Base-by-base conservation (phyloP, 2,329 filamentous ascomycete species). In the Huntiella savannae region DNA sequence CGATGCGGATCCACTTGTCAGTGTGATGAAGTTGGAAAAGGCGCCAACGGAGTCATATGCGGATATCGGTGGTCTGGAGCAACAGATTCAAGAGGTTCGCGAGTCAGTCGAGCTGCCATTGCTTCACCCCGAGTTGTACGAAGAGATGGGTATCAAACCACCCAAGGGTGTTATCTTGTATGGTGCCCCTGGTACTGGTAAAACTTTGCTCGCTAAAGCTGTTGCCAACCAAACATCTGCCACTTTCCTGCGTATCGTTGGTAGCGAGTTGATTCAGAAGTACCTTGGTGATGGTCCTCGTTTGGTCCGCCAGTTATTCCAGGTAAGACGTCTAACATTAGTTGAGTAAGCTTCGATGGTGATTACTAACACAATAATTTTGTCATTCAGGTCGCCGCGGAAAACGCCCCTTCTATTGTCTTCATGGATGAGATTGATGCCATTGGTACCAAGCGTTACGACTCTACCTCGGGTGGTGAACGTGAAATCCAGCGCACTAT, bases 131-230 rank as follows among this genome's bases (percentile, higher is more conserved):
- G 91, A 98, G 64, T 68, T 98, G 45, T 98, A 98, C 64, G 91
- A 98, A 63, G 91, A 98, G 69, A 98, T 98, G 91, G 91, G 91
- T 58, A 96, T 98, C 72, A 98, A 98, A 65, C 91, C 91, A 4
- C 91, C 91, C 51, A 98, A 98, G 73, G 91, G 91, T 72, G 91
- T 98, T 56, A 98, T 98, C 58, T 79, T 98, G 19, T 98, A 98
- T 61, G 91, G 91, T 66, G 86, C 85, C 4, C 91, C 91, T 0
- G 91, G 91, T 63, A 98, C 91, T 6, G 91, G 91, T 63, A 98
- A 96, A 69, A 96, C 87, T 4, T 69, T 95, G 3, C 70, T 98
- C 49, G 91, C 91, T 51, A 96, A 96, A 68, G 91, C 91, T 7
- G 91, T 98, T 43, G 91, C 91, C 54, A 96, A 98, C 61, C 88